Conservation (phyloP, 768 basidiomycete species). For the Clitopilus passeckerianus region DNA sequence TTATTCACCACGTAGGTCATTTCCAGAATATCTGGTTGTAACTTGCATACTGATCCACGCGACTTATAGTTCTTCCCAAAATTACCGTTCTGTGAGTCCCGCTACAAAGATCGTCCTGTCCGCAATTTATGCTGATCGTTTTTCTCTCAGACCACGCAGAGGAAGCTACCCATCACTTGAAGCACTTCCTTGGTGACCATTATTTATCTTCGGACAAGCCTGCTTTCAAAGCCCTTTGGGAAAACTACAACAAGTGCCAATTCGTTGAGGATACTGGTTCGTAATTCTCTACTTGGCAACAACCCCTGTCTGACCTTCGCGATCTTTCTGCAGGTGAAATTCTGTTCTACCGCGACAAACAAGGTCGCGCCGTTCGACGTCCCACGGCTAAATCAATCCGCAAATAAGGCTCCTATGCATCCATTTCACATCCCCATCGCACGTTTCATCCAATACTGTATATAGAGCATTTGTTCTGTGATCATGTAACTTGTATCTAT, state of each 20-base stretch:
- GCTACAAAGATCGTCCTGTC: too few relatives aligned
- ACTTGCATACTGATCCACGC: not conserved
- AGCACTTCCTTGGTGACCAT: conserved; percentile 41
- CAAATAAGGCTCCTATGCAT: not conserved
- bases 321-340: conserved; percentile 24
- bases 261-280: conserved; percentile 52
- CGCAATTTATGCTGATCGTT: too few relatives aligned
- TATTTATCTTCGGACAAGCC: conserved; percentile 36
- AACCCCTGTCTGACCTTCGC: too few relatives aligned
- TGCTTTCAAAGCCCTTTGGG: conserved; percentile 42
- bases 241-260: conserved; percentile 47
- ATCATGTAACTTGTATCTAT: not conserved
- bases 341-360: conserved; percentile 36
- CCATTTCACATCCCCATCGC: not conserved
- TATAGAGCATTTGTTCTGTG: not conserved
- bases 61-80: conserved; percentile 50
- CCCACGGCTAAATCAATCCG: conserved; percentile 15
- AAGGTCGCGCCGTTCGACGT: conserved; percentile 27
- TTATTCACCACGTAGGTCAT: conserved; percentile 48
- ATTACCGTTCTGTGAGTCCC: conserved; percentile 46
- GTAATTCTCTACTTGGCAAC: not conserved
- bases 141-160: conserved; percentile 38
- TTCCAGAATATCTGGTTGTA: not conserved
- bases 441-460: not conserved
- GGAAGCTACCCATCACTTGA: conserved; percentile 43